Evolutionary conservation across 2,329 filamentous ascomycete species (phyloP), one percentile per base, ranked within the genome.

Genomic region (Tricladium varicosporioides): DNA sequence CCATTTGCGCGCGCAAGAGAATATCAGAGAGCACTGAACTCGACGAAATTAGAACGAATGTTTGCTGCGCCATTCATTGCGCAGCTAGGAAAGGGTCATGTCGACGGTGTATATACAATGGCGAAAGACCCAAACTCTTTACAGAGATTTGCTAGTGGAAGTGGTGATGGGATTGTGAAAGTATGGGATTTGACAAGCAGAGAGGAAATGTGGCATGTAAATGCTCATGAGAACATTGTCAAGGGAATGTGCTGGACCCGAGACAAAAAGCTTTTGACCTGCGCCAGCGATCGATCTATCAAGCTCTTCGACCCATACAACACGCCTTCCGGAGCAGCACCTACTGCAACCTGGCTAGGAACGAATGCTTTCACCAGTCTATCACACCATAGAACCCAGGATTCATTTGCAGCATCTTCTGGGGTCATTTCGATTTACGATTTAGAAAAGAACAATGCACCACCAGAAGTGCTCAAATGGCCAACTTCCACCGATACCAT

Each of bases 281-380:
- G 92, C 70, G 92, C 89, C 5, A 87, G 85, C 59, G 94, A 99
- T 74, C 85, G 86, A 64, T 88, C 90, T 3, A 83, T 97, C 68
- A 96, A 97, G 73, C 78, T 99, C 32, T 97, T 89, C 75, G 92
- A 97, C 67, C 92, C 93, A 1, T 95, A 95, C 72, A 86, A 88
- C 71, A 87, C 87, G 7, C 73, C 83, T 16, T 80, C 81, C 58
- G 84, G 86, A 51, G 77, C 87, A 13, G 79, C 85, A n/a, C 92
- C 92, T 0, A 76, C 89, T 53, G 86, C 90, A 33, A 95, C 91
- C 15, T 97, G 91, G 81, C 83, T 96, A 10, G 93, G 94, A 33
- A 78, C 83, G 48, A 86, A 85, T 51, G 89, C 91, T 43, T 97
- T 96, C 71, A 95, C 89, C 7, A 86, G 86, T 45, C 75, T 97